Evolutionary conservation across 2,329 filamentous ascomycete genomes (phyloP).

Genomic region (Claviceps sorghi): DNA sequence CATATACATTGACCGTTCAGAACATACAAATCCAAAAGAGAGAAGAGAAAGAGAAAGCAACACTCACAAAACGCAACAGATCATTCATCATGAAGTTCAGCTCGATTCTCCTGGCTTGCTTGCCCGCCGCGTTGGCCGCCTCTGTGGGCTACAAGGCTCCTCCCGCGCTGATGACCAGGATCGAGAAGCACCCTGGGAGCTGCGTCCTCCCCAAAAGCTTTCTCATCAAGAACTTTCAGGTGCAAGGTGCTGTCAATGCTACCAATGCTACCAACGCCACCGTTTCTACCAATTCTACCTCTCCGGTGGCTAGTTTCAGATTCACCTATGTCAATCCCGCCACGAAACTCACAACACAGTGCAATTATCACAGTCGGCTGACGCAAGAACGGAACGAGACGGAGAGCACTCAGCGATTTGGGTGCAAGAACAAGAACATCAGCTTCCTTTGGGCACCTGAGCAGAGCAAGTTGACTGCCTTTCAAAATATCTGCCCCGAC

Average conservation of each 20-base stretch:
- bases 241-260: conserved; percentile 20
- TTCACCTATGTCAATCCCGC: conserved; percentile 27
- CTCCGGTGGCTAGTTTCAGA: conserved; percentile 16
- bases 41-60: not conserved
- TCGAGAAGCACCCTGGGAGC: conserved; percentile 11
- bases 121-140: conserved; percentile 11
- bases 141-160: conserved; percentile 15
- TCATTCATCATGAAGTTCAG: conserved; percentile 7
- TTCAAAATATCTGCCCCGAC: conserved; percentile 29
- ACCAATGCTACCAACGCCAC: no score
- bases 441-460: conserved; percentile 27
- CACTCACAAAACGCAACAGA: not conserved
- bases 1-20: not conserved
- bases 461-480: conserved; percentile 21
- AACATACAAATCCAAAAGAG: no score
- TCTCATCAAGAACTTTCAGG: conserved; percentile 23
- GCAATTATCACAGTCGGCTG: conserved; percentile 29
- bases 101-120: conserved; percentile 3
- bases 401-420: conserved; percentile 21
- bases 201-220: conserved; percentile 26
- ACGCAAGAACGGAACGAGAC: conserved; percentile 16
- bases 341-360: conserved; percentile 27
- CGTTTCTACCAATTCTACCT: conserved; percentile 19
- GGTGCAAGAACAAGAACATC: conserved; percentile 26
- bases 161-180: conserved; percentile 12